Base-by-base conservation (phyloP, 306 rosid genomes). In the Cicer chorassanicum region DNA sequence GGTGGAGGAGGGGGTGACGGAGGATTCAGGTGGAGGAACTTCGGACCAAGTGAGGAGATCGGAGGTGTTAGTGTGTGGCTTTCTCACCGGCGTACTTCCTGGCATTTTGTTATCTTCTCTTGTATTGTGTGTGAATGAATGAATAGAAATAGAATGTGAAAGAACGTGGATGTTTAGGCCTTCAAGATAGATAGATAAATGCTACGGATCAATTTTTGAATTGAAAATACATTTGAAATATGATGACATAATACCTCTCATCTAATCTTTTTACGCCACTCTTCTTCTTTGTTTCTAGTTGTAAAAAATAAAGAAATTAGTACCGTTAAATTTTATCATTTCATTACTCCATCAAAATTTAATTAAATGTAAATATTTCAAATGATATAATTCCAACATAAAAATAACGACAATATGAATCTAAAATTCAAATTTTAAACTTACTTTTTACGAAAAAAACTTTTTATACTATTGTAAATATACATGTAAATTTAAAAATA, bases 11-110 rank as follows among this genome's bases (percentile, higher is more conserved):
- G 24, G 81, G 72, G 93, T 19, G 68, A 85, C 11, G 15, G 96
- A 9, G 70, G 91, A 71, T 4, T 81, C 82, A 2, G 84, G 15
- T 13, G 81, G 87, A 55, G 90, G 85, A 41, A 44, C 46, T 84
- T 90, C 98, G 1, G 92, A 85, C 98, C 97, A 94, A 3, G 96
- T 89, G 13, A 94, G 93, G 78, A 94, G 92, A 84, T 94, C 97
- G 82, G 93, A 81, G 42, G 98, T 94, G 82, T 82, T 75, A 1
- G 89, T 66, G 81, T 82, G 89, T 15, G 91, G 81, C 40, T 86
- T 91, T 57, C 94, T 78, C 10, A 81, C 86, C 2, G 92, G 86
- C 9, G 89, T 85, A 81, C 50, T 80, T 72, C 80, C 85, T 84
- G 83, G 87, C 94, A 87, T 79, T 78, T 24, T 66, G n/a, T 54